phyloP scores from a whole-genome alignment of 768 basidiomycete species.

The Nidula microcarpa region DNA sequence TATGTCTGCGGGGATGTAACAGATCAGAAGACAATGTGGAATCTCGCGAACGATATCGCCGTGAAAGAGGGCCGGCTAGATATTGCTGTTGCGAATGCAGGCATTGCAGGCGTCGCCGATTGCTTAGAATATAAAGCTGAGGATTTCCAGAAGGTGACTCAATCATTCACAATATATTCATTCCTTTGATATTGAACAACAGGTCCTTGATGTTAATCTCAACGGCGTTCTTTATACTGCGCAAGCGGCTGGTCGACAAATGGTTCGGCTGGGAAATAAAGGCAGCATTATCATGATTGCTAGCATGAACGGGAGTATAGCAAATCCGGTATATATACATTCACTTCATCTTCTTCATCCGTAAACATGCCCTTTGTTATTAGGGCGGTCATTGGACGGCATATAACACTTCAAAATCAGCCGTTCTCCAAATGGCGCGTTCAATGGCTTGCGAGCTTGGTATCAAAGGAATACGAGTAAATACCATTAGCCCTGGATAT shows the following conservation, averaged over 20 bases:
- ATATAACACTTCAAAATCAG: slow-evolving; percentile 73
- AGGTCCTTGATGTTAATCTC: slow-evolving; percentile 63
- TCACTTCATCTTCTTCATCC: no score
- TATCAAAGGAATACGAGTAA: slow-evolving; percentile 60
- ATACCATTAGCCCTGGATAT: slow-evolving; percentile 69
- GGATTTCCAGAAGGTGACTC: no score
- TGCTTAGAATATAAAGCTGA: slow-evolving; percentile 47
- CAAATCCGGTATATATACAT: slow-evolving; percentile 62
- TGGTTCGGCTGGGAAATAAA: slow-evolving; percentile 40
- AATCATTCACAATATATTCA: not conserved
- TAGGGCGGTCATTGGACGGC: slow-evolving; percentile 60
- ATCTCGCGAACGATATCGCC: slow-evolving; percentile 46
- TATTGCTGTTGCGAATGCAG: slow-evolving; percentile 65
- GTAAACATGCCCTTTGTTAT: no score
- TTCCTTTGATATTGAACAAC: not conserved
- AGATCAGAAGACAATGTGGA: slow-evolving; percentile 46
- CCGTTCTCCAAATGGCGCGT: slow-evolving; percentile 74
- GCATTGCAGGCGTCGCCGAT: slow-evolving; percentile 40
- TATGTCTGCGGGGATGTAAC: slow-evolving; percentile 59
- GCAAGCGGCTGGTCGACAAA: slow-evolving; percentile 57
- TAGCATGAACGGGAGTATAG: slow-evolving; percentile 59
- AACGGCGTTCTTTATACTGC: slow-evolving; percentile 57
- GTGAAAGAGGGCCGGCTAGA: slow-evolving; percentile 61
- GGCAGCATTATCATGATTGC: slow-evolving; percentile 61
- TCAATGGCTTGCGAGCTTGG: slow-evolving; percentile 79